Base-by-base conservation (phyloP, 2,329 filamentous ascomycete species). In the Spiromastix sp. region DNA sequence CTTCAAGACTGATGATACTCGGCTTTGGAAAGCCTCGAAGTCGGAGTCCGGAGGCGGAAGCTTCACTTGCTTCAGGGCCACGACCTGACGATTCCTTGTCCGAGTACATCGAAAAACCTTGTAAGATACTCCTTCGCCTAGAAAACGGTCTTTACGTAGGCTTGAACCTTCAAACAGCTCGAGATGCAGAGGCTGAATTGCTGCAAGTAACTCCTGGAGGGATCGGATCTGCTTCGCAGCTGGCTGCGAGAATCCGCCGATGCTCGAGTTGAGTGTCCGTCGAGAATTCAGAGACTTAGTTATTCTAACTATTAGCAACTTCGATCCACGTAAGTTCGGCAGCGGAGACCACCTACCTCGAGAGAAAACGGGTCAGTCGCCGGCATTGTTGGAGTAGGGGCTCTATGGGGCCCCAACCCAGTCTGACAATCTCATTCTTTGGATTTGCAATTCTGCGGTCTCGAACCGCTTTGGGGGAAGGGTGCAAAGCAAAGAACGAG, bases 1-100 rank as follows among this genome's bases (percentile, higher is more conserved):
- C 12, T 40, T 42, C 13, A 48, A 24, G 13, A 48, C 42, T 12
- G 43, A 43, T 10, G 38, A 38, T n/a, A 44, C 19, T 10, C 42
- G 36, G 11, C 42, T 30, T 24, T 40, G 42, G 12, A 43, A 43
- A 20, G 40, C 19, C 10, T 32, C 28, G 26, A 20, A 35, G 15
- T 43, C 36, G 2, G 27, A 39, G 6, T 18, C 21, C 7, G 21
- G 21, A 7, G 21, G 21, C n/a, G 21, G 21, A 24, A 24, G 21
- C 21, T 24, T 24, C 21, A 24, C 21, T 24, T 24, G 21, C n/a
- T 24, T 24, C 21, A 24, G n/a, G 21, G 21, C 21, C 7, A 24
- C 21, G n/a, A 24, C 21, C 21, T 24, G 7, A n/a, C 21, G 21
- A 24, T 7, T 7, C 21, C 21, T 7, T 24, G 7, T 7, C n/a